Evolutionary conservation across 2,329 filamentous ascomycete genomes (phyloP), one percentile per base, ranked within the genome.

Genomic region (Ophiocordyceps robertsii): DNA sequence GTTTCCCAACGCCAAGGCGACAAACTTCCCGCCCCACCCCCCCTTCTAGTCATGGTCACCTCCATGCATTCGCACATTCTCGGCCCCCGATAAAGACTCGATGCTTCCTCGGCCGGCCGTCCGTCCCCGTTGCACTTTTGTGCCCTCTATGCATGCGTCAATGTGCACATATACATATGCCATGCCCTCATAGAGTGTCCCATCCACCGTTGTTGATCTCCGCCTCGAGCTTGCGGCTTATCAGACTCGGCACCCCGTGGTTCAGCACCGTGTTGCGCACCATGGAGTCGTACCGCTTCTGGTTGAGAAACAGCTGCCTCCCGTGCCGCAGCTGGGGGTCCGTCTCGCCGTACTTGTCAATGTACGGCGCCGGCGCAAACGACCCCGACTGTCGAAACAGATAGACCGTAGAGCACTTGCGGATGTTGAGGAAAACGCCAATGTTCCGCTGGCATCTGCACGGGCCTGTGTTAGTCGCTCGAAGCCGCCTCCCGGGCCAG

Each of bases 201-300:
- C 92, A 98, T 0, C 92, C 92, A 1, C 92, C 92, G 53, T 87
- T 95, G 58, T 98, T 98, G 37, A 95, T 87, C 60, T 98, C 92
- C 13, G 86, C 83, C 67, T 98, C 92, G 50, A 98, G 64, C 62
- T 87, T 90, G 50, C 92, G 73, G 49, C 84, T 85, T 57, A 98
- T 95, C 38, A 87, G 80, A 51, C 84, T 93, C 31, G 89, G 89
- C 27, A 98, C 78, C 5, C 84, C 82, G 53, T 95, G 88, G 40
- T 80, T 77, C 46, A 96, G 69, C 82, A 93, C 95, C 37, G 89
- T 79, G 51, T 82, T 85, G 40, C 92, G 73, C 44, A 95, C 72
- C 61, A 95, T 73, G 31, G 82, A 79, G 62, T 98, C 92, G 61
- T 96, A 98, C 50, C 92, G 73, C 63, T 84, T 90, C 66, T 95